Conservation (phyloP, 169 alveolate genomes). For the Condylostoma magnum region DNA sequence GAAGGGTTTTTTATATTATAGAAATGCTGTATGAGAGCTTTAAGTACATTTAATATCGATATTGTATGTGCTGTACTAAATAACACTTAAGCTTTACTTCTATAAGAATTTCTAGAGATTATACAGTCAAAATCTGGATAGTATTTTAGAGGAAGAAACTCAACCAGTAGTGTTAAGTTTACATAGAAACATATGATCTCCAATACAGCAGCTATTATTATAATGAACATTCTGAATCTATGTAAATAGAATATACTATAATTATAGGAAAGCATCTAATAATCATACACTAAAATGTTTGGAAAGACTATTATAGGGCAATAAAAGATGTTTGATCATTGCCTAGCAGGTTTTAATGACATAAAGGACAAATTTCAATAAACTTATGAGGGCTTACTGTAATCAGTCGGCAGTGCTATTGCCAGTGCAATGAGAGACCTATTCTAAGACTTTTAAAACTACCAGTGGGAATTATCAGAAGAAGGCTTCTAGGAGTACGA, state of each 20-base stretch:
- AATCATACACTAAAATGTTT: too few species aligned
- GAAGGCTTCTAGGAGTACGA: not conserved
- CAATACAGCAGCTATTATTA: too few species aligned
- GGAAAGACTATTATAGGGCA: too few species aligned
- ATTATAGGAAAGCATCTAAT: too few species aligned
- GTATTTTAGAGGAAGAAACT: too few species aligned
- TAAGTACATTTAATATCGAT: slow-evolving; percentile 11
- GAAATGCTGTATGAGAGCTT: not conserved
- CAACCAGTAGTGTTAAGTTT: too few species aligned
- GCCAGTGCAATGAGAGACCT: not conserved
- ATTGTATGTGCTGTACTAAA: slow-evolving; percentile 21
- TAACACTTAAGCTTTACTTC: not conserved
- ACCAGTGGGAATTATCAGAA: not conserved
- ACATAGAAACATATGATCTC: too few species aligned
- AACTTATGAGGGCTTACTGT: not conserved
- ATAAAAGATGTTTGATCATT: slow-evolving; percentile 21
- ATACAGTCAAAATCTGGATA: too few species aligned
- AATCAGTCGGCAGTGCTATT: not conserved
- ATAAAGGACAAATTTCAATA: not conserved
- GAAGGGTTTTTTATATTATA: slow-evolving; percentile 7
- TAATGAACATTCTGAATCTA: too few species aligned
- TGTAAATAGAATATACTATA: too few species aligned
- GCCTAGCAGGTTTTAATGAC: not conserved
- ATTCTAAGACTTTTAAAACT: not conserved
- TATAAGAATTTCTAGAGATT: slow-evolving; percentile 2